phyloP scores from a whole-genome alignment of 306 rosid species.

The Senna tora region DNA sequence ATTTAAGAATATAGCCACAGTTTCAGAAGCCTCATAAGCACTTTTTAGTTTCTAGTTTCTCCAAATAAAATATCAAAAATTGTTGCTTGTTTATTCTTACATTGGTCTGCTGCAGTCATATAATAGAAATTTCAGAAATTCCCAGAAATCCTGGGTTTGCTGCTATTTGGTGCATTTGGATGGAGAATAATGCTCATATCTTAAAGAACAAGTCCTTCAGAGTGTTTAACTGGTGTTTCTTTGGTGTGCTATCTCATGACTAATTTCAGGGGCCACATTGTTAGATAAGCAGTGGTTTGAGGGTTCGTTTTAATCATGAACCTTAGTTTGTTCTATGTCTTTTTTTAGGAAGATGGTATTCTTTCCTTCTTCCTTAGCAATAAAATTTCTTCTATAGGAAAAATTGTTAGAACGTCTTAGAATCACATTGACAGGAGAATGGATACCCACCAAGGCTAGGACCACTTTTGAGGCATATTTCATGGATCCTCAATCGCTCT shows the following conservation, averaged over 20 bases:
- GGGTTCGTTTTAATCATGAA: background rate
- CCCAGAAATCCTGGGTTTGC: background rate
- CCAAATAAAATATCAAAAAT: conserved; percentile 1
- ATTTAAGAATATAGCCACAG: background rate
- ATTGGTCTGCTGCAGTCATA: conserved; percentile 19
- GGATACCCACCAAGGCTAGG: conserved; percentile 70
- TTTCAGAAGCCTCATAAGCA: conserved; percentile 1
- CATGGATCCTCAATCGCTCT: conserved; percentile 84
- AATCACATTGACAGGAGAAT: background rate
- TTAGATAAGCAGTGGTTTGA: conserved; percentile 8
- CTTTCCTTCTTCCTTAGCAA: background rate
- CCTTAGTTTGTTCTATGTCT: background rate
- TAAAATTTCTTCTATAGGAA: background rate
- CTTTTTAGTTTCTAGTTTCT: background rate
- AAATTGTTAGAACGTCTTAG: background rate
- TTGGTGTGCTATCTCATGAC: background rate
- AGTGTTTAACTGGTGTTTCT: conserved; percentile 13
- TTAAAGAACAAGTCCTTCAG: background rate
- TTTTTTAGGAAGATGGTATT: no score
- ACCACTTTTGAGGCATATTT: conserved; percentile 84
- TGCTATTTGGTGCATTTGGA: conserved; percentile 18
- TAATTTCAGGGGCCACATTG: conserved; percentile 12
- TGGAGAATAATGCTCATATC: background rate
- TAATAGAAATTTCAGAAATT: background rate
- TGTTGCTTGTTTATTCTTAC: background rate